phyloP scores from a whole-genome alignment of 73 alveolate genomes.

The Symbiodinium pilosum region DNA sequence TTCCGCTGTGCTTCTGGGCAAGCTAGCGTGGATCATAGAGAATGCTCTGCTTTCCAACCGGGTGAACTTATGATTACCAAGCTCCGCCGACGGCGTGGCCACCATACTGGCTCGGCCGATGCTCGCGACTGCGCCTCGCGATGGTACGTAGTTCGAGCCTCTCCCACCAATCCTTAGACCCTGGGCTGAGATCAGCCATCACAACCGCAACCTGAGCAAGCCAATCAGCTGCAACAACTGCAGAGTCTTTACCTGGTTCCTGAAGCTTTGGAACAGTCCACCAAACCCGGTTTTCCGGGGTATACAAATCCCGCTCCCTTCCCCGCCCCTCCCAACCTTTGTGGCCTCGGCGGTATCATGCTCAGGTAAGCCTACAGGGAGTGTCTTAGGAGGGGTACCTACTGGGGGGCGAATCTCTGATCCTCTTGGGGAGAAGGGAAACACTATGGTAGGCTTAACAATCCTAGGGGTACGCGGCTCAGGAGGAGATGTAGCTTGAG shows the following conservation, averaged over 20 bases:
- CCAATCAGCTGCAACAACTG: neutral
- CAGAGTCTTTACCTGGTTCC: neutral
- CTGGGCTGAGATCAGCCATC: neutral
- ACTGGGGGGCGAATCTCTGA: neutral
- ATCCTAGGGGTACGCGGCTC: neutral
- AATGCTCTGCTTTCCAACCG: neutral
- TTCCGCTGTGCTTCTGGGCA: neutral
- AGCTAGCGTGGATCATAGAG: neutral
- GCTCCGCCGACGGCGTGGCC: neutral
- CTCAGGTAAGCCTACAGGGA: neutral
- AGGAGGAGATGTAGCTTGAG: no score
- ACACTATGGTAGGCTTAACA: neutral
- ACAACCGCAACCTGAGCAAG: neutral
- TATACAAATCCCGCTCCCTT: neutral
- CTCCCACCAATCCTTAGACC: neutral
- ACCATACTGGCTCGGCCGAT: neutral
- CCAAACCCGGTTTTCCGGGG: neutral
- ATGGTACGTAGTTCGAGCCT: neutral
- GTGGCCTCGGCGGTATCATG: neutral
- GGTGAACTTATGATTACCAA: neutral
- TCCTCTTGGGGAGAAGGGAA: neutral
- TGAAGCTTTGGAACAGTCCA: neutral
- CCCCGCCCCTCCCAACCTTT: neutral
- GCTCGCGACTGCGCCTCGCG: neutral
- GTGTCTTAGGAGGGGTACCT: neutral